phyloP scores from a whole-genome alignment of 495 filamentous ascomycete genomes.

The Aspergillus baeticus region DNA sequence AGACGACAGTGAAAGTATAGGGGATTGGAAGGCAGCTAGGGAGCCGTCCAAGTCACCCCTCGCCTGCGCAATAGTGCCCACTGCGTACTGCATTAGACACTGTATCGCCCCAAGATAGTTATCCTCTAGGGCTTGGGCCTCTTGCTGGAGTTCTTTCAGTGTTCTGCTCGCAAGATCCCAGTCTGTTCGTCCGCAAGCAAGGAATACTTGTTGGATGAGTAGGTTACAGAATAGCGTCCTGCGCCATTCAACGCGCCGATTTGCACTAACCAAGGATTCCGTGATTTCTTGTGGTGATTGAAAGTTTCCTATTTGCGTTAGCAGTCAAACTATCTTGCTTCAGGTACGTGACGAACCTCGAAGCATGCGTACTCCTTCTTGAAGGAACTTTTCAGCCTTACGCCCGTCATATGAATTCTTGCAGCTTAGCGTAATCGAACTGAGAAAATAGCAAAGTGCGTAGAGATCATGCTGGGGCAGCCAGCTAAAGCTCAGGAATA shows the following conservation, averaged over 20 bases:
- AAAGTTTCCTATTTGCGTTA: conserved; percentile 35
- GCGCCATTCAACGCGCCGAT: conserved; percentile 51
- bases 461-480: conserved; percentile 66
- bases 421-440: conserved; percentile 65
- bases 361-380: conserved; percentile 61
- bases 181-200: conserved; percentile 59
- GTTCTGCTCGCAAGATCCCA: conserved; percentile 54
- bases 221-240: conserved; percentile 54
- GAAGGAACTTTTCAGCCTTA: conserved; percentile 65
- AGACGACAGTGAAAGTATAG: conserved; percentile 52
- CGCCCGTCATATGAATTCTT: conserved; percentile 61
- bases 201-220: conserved; percentile 58
- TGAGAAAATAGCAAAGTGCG: conserved; percentile 70
- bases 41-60: conserved; percentile 68
- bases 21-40: conserved; percentile 61
- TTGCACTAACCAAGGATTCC: conserved; percentile 46
- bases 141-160: conserved; percentile 40
- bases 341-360: conserved; percentile 41
- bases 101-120: conserved; percentile 41
- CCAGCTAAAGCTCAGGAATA: conserved; percentile 59
- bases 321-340: conserved; percentile 1
- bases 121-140: conserved; percentile 33
- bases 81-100: conserved; percentile 63
- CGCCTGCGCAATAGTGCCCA: conserved; percentile 75
- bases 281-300: conserved; percentile 39